These are phyloP conservation scores for Cucurbita maxima DNA, from an alignment of 306 rosid genomes.

Conservation along the genomic window DNA sequence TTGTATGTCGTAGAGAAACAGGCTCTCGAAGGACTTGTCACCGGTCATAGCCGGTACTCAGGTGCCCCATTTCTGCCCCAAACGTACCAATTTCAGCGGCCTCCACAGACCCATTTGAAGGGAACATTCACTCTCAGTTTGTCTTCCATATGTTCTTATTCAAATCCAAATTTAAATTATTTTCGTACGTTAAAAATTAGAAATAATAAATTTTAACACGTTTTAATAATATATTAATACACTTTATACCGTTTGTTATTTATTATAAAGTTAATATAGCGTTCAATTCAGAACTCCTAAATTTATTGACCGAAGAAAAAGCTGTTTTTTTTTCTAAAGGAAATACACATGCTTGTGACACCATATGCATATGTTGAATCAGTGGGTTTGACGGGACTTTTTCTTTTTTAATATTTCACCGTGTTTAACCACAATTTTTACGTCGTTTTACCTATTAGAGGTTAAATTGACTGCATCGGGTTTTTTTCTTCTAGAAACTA, in stretches of 20 bases:
- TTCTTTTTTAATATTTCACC: too few relatives aligned
- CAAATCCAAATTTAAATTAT: not conserved
- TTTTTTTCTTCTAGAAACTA: too few relatives aligned
- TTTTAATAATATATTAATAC: not conserved
- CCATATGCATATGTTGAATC: not conserved
- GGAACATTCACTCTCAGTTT: not conserved
- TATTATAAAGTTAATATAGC: too few relatives aligned
- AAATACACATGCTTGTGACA: not conserved
- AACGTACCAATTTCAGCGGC: slow-evolving; percentile 18
- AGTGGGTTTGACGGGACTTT: not conserved
- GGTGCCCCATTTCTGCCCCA: slow-evolving; percentile 8
- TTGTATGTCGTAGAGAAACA: not conserved
- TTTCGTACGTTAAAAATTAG: too few relatives aligned
- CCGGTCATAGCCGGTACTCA: slow-evolving; percentile 43
- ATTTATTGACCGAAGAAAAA: not conserved
- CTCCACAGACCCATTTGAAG: not conserved
- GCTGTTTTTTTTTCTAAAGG: not conserved
- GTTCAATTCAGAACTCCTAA: too few relatives aligned
- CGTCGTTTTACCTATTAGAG: too few relatives aligned
- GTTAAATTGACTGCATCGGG: too few relatives aligned
- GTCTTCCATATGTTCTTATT: not conserved
- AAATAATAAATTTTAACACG: too few relatives aligned
- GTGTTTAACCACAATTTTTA: too few relatives aligned
- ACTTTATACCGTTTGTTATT: too few relatives aligned
- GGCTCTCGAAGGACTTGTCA: slow-evolving; percentile 21